A percentile compares a stretch with the other conserved stretches of the same genome.
Conservation (phyloP, 805 yeast genomes). For the Kurtzmaniella cleridarum region DNA sequence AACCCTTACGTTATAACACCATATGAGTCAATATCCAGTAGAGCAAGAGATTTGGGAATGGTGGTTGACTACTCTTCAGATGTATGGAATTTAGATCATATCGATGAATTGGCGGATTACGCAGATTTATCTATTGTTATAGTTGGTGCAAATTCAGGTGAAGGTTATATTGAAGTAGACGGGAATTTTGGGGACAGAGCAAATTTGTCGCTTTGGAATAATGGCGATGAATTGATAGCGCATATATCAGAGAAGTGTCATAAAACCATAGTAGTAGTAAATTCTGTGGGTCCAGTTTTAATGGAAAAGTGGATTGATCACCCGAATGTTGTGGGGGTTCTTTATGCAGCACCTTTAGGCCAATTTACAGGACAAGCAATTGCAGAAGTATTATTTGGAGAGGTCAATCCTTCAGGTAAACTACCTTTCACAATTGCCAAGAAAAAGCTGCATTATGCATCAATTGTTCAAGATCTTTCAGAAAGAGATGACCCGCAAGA, state of each 20-base stretch:
- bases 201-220: slow-evolving; percentile 50
- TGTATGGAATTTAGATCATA: slow-evolving; percentile 40
- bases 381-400: slow-evolving; percentile 56
- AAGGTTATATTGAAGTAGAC: slow-evolving; percentile 53
- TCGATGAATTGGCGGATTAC: slow-evolving; percentile 40
- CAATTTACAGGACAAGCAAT: slow-evolving; percentile 51
- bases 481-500: slow-evolving; percentile 33
- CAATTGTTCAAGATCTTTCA: slow-evolving; percentile 33
- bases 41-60: slow-evolving; percentile 43
- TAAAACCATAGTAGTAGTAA: slow-evolving; percentile 55
- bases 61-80: slow-evolving; percentile 41
- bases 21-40: slow-evolving; percentile 45
- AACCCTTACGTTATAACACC: slow-evolving; percentile 57
- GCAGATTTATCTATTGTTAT: slow-evolving; percentile 53
- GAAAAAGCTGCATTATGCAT: slow-evolving; percentile 42
- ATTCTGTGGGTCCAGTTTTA: slow-evolving; percentile 56
- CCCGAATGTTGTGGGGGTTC: slow-evolving; percentile 53
- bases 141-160: slow-evolving; percentile 53
- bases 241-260: slow-evolving; percentile 44
- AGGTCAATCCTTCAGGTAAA: slow-evolving; percentile 56
- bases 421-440: slow-evolving; percentile 61
- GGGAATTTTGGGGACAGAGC: slow-evolving; percentile 55
- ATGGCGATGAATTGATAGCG: slow-evolving; percentile 49
- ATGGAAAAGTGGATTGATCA: slow-evolving; percentile 54
- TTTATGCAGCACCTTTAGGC: slow-evolving; percentile 56